Conservation (phyloP, 805 yeast species). For the Scheffersomyces spartinae region DNA sequence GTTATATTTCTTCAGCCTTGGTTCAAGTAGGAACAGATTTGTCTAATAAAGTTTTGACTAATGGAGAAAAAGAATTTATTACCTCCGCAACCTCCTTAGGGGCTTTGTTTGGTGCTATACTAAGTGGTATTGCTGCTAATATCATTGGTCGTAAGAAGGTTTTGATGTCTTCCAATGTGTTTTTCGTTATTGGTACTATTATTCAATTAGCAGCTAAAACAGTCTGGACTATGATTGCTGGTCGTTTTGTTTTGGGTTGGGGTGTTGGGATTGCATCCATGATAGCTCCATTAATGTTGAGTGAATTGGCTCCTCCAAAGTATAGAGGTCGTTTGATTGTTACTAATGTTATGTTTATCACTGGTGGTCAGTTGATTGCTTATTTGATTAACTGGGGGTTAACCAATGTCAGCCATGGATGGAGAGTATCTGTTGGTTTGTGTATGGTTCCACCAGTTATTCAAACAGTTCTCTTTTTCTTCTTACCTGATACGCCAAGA, state of each 20-base stretch:
- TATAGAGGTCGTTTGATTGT: constrained; percentile 89
- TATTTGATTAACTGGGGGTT: constrained; percentile 91
- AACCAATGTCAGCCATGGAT: constrained; percentile 62
- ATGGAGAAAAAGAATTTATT: constrained; percentile 79
- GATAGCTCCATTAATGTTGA: constrained; percentile 86
- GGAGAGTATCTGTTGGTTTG: constrained; percentile 88
- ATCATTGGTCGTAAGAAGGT: constrained; percentile 76
- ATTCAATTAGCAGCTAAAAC: constrained; percentile 73
- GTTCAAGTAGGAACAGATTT: constrained; percentile 77
- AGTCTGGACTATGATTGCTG: constrained; percentile 86
- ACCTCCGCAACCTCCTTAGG: constrained; percentile 94
- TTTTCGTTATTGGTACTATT: constrained; percentile 77
- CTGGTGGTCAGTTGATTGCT: constrained; percentile 92
- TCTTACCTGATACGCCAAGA: constrained; percentile 94
- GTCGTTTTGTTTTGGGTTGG: constrained; percentile 88
- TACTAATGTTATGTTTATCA: constrained; percentile 77
- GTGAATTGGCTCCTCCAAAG: constrained; percentile 86
- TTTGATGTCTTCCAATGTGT: constrained; percentile 67
- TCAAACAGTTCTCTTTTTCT: constrained; percentile 67
- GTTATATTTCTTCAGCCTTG: constrained; percentile 88
- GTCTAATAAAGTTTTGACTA: constrained; percentile 41
- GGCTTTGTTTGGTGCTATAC: constrained; percentile 67
- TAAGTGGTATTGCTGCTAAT: constrained; percentile 80
- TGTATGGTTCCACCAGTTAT: constrained; percentile 78
- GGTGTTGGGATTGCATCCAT: constrained; percentile 95